Base-by-base conservation (phyloP, 495 filamentous ascomycete species). In the Trichocladium antarcticum region DNA sequence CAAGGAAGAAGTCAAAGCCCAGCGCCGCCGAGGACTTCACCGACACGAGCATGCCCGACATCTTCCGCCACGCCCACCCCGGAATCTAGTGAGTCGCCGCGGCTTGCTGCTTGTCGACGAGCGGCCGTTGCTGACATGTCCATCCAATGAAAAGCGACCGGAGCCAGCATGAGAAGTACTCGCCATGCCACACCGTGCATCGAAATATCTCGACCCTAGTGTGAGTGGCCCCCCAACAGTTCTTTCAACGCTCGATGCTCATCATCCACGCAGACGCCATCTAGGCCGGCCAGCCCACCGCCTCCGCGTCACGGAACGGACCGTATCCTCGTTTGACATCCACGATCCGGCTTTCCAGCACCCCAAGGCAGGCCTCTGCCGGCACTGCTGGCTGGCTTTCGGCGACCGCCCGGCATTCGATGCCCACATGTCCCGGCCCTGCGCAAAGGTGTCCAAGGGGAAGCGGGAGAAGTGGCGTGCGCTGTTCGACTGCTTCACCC, bases 161-260 rank as follows among this genome's bases (percentile, higher is more conserved):
- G 16, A 53, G 55, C 31, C 58, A 55, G 19, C 54, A 50, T 20
- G 59, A 65, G 11, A 64, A 57, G 31, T 67, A 59, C 43, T 56
- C 56, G 8, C 57, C 64, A 0, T 67, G 64, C 45, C 64, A 67
- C 36, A 58, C 64, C 7, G 17, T 49, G n/a, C 64, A 65, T 44
- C 54, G 58, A 45, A 59, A 67, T 16, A 65, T 67, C 39, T 64
- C 64, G 8, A 64, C 62, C 32, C 51, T 67, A 19, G 62, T 63
- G 62, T 62, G 45, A 57, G 62, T 43, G n/a, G 14, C 10, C 19
- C 16, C 5, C 9, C 34, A 6, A 17, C 11, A 6, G 42, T 22
- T 9, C 37, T 11, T 17, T 17, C 24, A 36, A n/a, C n/a, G n/a
- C n/a, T 41, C 37, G 12, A 10, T 40, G 37, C 50, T 57, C 22